A percentile compares a stretch with the other conserved stretches of the same genome.
Evolutionary conservation across 208 protist genomes (phyloP).

Genomic region (Wallacemonas sp.): DNA sequence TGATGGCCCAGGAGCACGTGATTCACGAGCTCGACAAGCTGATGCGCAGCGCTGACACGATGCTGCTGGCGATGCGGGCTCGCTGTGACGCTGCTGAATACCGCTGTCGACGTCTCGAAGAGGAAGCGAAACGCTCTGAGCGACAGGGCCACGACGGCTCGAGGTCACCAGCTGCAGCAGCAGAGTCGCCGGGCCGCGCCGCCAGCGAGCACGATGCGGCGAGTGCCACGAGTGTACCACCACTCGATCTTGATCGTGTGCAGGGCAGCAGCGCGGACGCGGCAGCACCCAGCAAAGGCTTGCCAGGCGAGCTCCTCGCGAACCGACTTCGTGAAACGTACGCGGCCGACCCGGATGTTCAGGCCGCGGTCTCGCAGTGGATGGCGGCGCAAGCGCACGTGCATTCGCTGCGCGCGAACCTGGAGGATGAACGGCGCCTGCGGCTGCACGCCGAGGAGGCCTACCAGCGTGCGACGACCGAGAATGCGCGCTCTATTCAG

Average conservation of each 20-base stretch:
- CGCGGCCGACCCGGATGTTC: conserved; percentile 20
- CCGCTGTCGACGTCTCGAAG: neutral
- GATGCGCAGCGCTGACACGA: conserved; percentile 34
- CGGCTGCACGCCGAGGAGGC: conserved; percentile 53
- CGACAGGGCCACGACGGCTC: too few species aligned
- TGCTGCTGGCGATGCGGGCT: conserved; percentile 35
- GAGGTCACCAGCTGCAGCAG: neutral
- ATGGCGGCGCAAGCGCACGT: conserved; percentile 25
- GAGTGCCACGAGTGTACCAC: neutral
- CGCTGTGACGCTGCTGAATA: conserved; percentile 35
- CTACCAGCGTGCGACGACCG: conserved; percentile 31
- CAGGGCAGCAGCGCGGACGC: neutral
- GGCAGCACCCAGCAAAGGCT: neutral
- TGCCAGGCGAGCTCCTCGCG: neutral
- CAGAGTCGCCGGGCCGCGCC: neutral
- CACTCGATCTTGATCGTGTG: neutral
- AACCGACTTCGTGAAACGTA: conserved; percentile 18
- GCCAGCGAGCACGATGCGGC: neutral
- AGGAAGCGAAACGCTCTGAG: neutral
- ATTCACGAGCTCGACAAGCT: conserved; percentile 42
- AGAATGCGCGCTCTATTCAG: conserved; percentile 36
- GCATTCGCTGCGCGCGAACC: conserved; percentile 24
- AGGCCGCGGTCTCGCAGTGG: conserved; percentile 21
- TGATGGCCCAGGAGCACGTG: conserved; percentile 27
- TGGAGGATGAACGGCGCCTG: conserved; percentile 47